Conservation (phyloP, 306 rosid genomes). For the Quercus gilva region DNA sequence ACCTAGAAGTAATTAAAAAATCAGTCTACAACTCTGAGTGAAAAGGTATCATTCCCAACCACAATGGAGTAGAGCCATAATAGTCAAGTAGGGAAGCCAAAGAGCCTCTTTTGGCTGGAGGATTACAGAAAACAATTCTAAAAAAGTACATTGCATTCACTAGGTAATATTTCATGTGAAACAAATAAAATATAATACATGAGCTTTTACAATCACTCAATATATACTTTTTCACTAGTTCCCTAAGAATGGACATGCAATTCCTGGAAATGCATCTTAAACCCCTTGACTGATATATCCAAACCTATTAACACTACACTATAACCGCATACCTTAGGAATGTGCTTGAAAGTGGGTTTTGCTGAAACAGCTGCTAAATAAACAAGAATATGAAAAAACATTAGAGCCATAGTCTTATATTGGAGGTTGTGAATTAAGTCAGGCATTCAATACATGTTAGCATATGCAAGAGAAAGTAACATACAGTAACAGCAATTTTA, state of each 20-base stretch:
- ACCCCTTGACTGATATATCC: background rate
- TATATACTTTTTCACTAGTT: background rate
- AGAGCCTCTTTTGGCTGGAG: background rate
- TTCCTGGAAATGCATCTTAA: background rate
- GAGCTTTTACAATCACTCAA: background rate
- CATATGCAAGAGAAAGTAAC: background rate
- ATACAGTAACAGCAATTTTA: background rate
- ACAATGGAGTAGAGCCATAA: background rate
- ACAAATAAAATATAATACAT: background rate
- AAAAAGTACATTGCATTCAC: background rate
- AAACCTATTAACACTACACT: conserved; percentile 19
- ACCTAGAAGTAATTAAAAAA: background rate
- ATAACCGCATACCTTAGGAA: conserved; percentile 77
- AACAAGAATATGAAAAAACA: conserved; percentile 16
- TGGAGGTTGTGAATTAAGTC: background rate
- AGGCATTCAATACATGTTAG: background rate
- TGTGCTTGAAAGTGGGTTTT: conserved; percentile 80
- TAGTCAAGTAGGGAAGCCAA: background rate
- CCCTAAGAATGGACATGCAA: background rate
- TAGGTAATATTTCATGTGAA: background rate
- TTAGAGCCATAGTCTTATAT: background rate
- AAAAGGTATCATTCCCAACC: background rate
- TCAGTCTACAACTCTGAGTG: background rate
- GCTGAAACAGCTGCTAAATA: conserved; percentile 43
- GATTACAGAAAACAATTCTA: background rate